These are phyloP conservation scores for Clohesyomyces aquaticus DNA, from an alignment of 495 filamentous ascomycete species.

Conservation along the genomic window DNA sequence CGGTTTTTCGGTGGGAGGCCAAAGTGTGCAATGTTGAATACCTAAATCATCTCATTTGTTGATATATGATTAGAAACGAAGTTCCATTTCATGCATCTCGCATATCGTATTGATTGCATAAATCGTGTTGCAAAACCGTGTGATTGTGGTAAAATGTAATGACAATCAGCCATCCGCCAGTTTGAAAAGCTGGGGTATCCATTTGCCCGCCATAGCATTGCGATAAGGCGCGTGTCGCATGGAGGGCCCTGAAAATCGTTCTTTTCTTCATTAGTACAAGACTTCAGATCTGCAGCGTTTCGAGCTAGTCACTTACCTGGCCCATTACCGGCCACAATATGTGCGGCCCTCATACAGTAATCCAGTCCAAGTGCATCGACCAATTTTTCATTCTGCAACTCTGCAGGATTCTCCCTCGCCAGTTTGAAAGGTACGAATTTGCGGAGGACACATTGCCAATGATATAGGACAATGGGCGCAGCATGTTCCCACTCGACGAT, in stretches of 20 bases:
- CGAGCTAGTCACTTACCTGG: constrained; percentile 3
- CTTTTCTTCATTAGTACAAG: constrained; percentile 1
- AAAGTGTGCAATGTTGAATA: neutral
- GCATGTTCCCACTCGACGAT: constrained; percentile 32
- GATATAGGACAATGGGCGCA: constrained; percentile 15
- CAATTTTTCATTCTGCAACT: constrained; percentile 11
- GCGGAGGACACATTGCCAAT: constrained; percentile 32
- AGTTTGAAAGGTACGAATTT: constrained; percentile 33
- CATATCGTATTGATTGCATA: neutral
- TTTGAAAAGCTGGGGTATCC: constrained; percentile 23
- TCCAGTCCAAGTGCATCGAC: constrained; percentile 17
- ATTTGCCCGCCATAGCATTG: neutral
- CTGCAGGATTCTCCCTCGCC: constrained; percentile 33
- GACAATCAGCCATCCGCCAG: constrained; percentile 13
- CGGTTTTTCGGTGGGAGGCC: constrained; percentile 1
- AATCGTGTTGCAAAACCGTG: too few relatives aligned
- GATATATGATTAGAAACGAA: neutral
- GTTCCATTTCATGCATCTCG: neutral
- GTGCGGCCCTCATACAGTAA: constrained; percentile 14
- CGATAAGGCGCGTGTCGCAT: neutral
- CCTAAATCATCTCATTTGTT: neutral
- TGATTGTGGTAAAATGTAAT: too few relatives aligned
- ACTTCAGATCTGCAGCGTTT: neutral
- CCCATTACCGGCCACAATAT: constrained; percentile 14
- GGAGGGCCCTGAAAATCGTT: neutral